Evolutionary conservation across 106 monocot species (phyloP).

Genomic region (Amphibolis antarctica): DNA sequence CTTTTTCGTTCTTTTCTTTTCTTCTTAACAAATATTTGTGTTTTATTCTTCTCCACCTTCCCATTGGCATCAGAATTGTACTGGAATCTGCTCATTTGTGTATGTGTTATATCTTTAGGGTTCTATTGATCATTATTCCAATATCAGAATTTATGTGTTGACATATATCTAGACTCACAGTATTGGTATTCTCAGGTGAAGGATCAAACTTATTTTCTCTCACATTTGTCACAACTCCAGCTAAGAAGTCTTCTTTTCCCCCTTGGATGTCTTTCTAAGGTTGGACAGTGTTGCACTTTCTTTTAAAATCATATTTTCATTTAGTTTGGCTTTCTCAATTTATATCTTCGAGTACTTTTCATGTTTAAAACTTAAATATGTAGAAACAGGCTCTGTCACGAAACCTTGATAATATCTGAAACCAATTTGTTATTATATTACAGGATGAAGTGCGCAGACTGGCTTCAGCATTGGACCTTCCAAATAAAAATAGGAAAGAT

Average conservation of each 20-base stretch:
- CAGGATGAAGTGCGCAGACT: constrained; percentile 88
- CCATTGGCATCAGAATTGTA: too few relatives aligned
- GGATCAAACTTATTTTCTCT: constrained; percentile 99
- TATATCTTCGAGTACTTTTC: too few relatives aligned
- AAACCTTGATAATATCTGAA: not conserved
- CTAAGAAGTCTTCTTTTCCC: constrained; percentile 84
- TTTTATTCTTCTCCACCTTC: not conserved
- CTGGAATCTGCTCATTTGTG: not conserved
- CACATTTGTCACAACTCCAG: constrained; percentile 83
- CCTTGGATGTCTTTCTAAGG: constrained; percentile 85
- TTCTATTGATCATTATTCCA: not conserved
- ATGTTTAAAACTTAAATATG: too few relatives aligned
- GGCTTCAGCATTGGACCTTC: constrained; percentile 63
- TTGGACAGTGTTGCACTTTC: constrained; percentile 7
- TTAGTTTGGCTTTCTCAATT: too few relatives aligned
- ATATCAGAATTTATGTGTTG: not conserved
- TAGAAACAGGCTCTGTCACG: not conserved
- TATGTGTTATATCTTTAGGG: not conserved
- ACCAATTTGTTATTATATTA: constrained; percentile 1
- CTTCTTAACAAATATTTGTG: not conserved
- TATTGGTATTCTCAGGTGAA: constrained; percentile 50
- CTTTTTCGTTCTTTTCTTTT: not conserved
- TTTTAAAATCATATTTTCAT: too few relatives aligned
- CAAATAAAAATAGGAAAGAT: constrained; percentile 86
- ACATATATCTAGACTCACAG: not conserved